Conservation (phyloP, 139 green algal genomes). For the Prasinococcaceae sp. region DNA sequence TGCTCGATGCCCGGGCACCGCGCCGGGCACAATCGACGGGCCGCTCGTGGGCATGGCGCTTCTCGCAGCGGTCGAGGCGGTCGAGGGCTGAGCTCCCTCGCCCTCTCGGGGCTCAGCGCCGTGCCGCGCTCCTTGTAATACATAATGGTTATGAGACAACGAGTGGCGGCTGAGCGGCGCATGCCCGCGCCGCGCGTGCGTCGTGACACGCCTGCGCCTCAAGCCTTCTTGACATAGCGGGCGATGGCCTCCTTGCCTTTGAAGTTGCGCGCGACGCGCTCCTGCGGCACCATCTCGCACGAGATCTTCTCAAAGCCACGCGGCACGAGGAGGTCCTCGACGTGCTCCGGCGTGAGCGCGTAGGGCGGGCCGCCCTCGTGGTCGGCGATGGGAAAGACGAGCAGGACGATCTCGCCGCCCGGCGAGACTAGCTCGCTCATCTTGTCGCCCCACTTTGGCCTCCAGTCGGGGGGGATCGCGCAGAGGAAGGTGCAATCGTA, state of each 20-base stretch:
- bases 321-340: background rate
- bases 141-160: too few species aligned
- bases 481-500: conserved; percentile 22
- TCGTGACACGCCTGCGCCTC: too few species aligned
- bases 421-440: background rate
- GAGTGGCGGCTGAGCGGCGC: too few species aligned
- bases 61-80: too few species aligned
- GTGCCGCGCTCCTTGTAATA: too few species aligned
- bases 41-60: too few species aligned
- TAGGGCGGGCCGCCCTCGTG: conserved; percentile 8
- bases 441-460: conserved; percentile 3
- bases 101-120: too few species aligned
- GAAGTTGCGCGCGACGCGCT: background rate
- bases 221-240: too few species aligned
- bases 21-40: too few species aligned
- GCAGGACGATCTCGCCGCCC: background rate
- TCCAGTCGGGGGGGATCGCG: conserved; percentile 1
- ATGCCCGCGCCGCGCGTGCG: too few species aligned
- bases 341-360: background rate
- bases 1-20: too few species aligned
- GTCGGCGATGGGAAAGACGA: conserved; percentile 11
- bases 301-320: background rate
- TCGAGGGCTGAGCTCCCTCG: too few species aligned
- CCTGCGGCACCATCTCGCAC: background rate
- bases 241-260: background rate